phyloP scores from a whole-genome alignment of 345 rosid genomes.

The Heritiera fomes region DNA sequence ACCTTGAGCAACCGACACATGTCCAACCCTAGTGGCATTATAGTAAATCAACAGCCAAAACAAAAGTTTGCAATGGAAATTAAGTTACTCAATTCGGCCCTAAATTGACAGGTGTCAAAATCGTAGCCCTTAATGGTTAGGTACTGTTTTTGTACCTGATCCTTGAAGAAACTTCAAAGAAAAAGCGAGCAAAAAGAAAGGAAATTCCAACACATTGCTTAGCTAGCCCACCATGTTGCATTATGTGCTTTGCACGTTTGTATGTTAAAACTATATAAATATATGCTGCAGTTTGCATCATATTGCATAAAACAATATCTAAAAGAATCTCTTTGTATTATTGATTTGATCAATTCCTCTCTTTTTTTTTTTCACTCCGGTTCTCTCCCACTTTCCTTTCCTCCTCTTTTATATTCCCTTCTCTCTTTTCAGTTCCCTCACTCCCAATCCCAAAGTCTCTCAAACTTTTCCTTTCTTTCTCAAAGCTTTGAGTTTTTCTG shows the following conservation, averaged over 20 bases:
- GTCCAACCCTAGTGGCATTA: constrained; percentile 3
- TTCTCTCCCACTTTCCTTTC: constrained; percentile 1
- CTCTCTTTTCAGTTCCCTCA: constrained; percentile 19
- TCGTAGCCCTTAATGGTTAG: neutral
- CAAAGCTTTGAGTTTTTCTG: neutral
- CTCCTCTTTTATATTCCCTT: constrained; percentile 18
- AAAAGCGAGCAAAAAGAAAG: neutral
- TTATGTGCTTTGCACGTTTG: neutral
- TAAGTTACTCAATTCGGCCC: neutral
- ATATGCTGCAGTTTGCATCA: neutral
- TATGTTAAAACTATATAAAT: neutral
- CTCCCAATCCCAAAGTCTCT: constrained; percentile 8
- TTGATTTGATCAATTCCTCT: neutral
- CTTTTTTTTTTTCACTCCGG: no score
- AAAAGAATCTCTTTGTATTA: constrained; percentile 20
- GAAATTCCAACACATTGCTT: constrained; percentile 11
- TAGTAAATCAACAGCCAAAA: neutral
- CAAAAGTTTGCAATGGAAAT: neutral
- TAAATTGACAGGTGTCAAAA: constrained; percentile 10
- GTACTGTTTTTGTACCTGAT: neutral
- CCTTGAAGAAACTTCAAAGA: constrained; percentile 28
- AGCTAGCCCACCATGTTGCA: neutral
- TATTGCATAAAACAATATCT: neutral
- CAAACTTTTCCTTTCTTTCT: neutral
- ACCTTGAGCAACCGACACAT: constrained; percentile 26